Percentiles rank a stretch among this genome's conserved stretches.
phyloP scores from a whole-genome alignment of 202 grass and related monocot species.

The Zizania palustris region DNA sequence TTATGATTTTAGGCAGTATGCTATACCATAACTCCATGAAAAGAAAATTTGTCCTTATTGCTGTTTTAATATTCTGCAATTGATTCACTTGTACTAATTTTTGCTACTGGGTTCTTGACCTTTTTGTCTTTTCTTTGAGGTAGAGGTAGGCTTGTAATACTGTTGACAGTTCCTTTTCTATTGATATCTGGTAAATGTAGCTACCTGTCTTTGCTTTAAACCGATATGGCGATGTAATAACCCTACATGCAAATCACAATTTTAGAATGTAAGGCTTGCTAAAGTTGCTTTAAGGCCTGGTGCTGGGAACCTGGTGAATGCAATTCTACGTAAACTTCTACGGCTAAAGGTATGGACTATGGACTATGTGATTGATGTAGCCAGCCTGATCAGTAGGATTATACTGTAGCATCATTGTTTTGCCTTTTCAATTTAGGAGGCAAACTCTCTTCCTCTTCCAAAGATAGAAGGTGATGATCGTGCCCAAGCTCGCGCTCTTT shows the following conservation, averaged over 20 bases:
- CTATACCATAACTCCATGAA: background rate
- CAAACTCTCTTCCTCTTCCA: conserved; percentile 80
- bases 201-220: conserved; percentile 7
- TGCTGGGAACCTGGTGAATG: conserved; percentile 95
- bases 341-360: conserved; percentile 64
- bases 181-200: background rate
- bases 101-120: conserved; percentile 23
- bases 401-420: conserved; percentile 25
- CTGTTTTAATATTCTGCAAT: conserved; percentile 24
- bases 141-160: conserved; percentile 13
- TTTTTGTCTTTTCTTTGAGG: conserved; percentile 17
- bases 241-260: conserved; percentile 31
- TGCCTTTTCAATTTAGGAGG: conserved; percentile 66
- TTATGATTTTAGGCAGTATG: background rate
- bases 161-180: background rate
- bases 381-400: conserved; percentile 28
- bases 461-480: conserved; percentile 89
- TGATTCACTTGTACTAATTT: background rate
- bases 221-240: conserved; percentile 28
- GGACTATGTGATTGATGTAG: conserved; percentile 23
- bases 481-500: conserved; percentile 80
- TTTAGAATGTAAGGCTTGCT: conserved; percentile 91
- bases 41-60: background rate
- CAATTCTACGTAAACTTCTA: conserved; percentile 82
- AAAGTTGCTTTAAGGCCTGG: conserved; percentile 90